Conservation (phyloP, 192 early-diverging fungal species). For the Thoreauomyces humboldtii region DNA sequence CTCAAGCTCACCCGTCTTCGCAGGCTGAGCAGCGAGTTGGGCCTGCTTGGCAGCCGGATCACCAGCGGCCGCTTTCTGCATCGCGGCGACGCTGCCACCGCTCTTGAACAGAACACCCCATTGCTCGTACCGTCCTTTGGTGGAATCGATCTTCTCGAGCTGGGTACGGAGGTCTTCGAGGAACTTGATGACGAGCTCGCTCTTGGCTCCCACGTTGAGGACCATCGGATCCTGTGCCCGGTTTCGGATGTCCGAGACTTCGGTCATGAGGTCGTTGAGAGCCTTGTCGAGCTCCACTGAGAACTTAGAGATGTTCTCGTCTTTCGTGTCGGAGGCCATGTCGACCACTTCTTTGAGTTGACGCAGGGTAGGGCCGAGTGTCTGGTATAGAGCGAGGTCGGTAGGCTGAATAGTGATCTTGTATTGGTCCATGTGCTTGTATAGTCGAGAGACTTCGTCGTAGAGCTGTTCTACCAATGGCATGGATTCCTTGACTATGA, state of each 20-base stretch:
- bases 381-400: slow-evolving; percentile 60
- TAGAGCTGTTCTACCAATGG: slow-evolving; percentile 43
- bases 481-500: slow-evolving; percentile 46
- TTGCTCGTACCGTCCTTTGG: slow-evolving; percentile 44
- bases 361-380: slow-evolving; percentile 53
- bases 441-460: slow-evolving; percentile 49
- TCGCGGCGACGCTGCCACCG: slow-evolving; percentile 39
- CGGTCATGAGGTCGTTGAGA: slow-evolving; percentile 44
- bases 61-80: slow-evolving; percentile 20
- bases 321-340: slow-evolving; percentile 57
- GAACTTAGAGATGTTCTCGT: slow-evolving; percentile 57
- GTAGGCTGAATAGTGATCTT: slow-evolving; percentile 57
- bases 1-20: slow-evolving; percentile 46
- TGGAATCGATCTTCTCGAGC: slow-evolving; percentile 41
- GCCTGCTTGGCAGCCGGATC: slow-evolving; percentile 13
- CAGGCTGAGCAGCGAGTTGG: slow-evolving; percentile 6
- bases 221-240: slow-evolving; percentile 63
- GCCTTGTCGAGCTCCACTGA: slow-evolving; percentile 50
- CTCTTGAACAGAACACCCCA: slow-evolving; percentile 56
- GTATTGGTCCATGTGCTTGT: slow-evolving; percentile 47
- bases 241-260: slow-evolving; percentile 57
- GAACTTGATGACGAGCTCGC: slow-evolving; percentile 51
- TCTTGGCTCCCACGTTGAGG: slow-evolving; percentile 44
- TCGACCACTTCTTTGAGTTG: slow-evolving; percentile 55
- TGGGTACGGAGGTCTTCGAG: slow-evolving; percentile 44